phyloP scores from a whole-genome alignment of 129 eudicot genomes.

The Lactuca saligna region DNA sequence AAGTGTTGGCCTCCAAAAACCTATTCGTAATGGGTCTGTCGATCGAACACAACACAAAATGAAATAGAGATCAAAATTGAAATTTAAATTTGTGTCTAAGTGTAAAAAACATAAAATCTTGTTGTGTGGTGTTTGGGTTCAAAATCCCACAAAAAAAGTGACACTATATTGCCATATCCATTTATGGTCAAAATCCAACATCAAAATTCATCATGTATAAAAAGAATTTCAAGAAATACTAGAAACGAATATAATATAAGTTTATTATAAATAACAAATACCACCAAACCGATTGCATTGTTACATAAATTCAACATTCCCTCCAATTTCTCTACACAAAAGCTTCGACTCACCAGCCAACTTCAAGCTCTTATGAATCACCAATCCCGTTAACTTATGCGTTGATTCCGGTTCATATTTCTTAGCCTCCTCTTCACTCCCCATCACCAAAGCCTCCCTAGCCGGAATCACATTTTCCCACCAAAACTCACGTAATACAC shows the following conservation, averaged over 20 bases:
- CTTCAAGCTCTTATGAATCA: conserved; percentile 56
- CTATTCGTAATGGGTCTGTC: too few relatives aligned
- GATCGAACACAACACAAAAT: too few relatives aligned
- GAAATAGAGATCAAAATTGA: too few relatives aligned
- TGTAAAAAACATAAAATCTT: too few relatives aligned
- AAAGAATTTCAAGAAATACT: background rate
- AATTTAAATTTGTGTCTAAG: too few relatives aligned
- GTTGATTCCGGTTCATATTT: conserved; percentile 57
- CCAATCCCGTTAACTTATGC: conserved; percentile 70
- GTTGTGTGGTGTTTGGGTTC: background rate
- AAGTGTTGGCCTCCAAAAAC: too few relatives aligned
- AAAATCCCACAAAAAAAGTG: too few relatives aligned
- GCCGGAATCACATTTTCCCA: conserved; percentile 96
- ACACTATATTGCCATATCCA: too few relatives aligned
- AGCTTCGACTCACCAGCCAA: conserved; percentile 70
- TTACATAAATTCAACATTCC: conserved; percentile 54
- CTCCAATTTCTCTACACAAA: conserved; percentile 83
- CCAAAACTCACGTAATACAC: conserved; percentile 83
- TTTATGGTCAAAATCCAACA: too few relatives aligned
- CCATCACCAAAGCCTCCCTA: conserved; percentile 61
- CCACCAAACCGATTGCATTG: too few relatives aligned
- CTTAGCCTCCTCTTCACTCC: conserved; percentile 63
- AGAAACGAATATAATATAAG: background rate
- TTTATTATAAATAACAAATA: too few relatives aligned
- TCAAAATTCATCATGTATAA: too few relatives aligned